Conservation (phyloP, 169 alveolate genomes). For the Plasmodium inui region DNA sequence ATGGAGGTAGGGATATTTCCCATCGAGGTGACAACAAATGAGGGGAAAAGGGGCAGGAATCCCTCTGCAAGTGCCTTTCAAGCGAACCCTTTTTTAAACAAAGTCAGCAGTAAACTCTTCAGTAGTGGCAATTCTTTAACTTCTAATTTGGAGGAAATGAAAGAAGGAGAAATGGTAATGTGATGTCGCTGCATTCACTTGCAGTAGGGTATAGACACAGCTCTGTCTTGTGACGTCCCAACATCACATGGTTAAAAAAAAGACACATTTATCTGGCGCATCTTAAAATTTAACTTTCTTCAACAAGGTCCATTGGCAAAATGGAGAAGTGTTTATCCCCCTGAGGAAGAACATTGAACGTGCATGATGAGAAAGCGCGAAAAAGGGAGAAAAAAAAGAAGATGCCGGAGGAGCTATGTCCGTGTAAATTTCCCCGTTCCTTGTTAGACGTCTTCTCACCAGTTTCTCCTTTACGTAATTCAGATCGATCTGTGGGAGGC, state of each 20-base stretch:
- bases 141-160: slow-evolving; percentile 6
- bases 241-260: neutral
- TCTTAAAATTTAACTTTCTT: slow-evolving; percentile 41
- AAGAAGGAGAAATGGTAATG: neutral
- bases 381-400: neutral
- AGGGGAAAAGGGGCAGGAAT: neutral
- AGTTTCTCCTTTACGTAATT: slow-evolving; percentile 25
- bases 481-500: slow-evolving; percentile 13
- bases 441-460: slow-evolving; percentile 16
- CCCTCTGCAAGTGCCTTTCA: neutral
- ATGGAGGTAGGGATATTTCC: neutral
- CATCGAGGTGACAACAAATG: neutral
- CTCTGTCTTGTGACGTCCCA: neutral
- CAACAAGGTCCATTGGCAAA: slow-evolving; percentile 4
- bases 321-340: slow-evolving; percentile 31
- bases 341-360: slow-evolving; percentile 5
- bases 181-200: neutral
- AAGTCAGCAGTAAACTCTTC: slow-evolving; percentile 32
- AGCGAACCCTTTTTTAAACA: slow-evolving; percentile 35
- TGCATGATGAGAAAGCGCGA: neutral
- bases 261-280: neutral
- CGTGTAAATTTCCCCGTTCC: neutral
- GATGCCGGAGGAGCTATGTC: neutral
- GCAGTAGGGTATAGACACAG: neutral
- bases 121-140: slow-evolving; percentile 39